Conservation (phyloP, 1,284 basidiomycete genomes). For the Neolentinus lepideus region DNA sequence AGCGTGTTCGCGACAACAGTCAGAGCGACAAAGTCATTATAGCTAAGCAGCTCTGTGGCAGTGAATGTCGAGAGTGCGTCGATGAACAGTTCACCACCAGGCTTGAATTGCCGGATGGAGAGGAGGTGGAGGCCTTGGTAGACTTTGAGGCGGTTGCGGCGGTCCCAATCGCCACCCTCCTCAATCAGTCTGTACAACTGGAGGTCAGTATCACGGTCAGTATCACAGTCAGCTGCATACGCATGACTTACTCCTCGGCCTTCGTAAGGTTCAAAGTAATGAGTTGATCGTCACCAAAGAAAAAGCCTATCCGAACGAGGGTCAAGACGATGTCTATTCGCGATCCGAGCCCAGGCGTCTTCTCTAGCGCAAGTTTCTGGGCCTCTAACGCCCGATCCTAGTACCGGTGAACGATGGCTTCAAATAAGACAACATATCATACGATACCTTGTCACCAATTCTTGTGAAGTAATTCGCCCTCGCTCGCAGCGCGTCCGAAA, state of each 20-base stretch:
- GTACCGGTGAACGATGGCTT: neutral
- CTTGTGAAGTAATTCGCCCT: slow-evolving; percentile 82
- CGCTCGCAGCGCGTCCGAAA: slow-evolving; percentile 83
- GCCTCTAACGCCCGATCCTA: slow-evolving; percentile 75
- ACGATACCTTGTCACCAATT: slow-evolving; percentile 87
- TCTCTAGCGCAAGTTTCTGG: slow-evolving; percentile 81
- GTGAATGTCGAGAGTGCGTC: slow-evolving; percentile 95
- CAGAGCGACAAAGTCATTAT: slow-evolving; percentile 88
- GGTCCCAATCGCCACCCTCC: slow-evolving; percentile 97
- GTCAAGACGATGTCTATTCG: slow-evolving; percentile 91
- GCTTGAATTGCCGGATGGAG: slow-evolving; percentile 81
- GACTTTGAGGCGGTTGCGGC: slow-evolving; percentile 93
- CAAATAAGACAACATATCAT: neutral
- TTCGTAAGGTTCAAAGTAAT: slow-evolving; percentile 71
- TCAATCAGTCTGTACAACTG: slow-evolving; percentile 68
- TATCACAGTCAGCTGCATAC: neutral
- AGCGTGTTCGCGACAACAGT: slow-evolving; percentile 81
- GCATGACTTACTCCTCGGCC: slow-evolving; percentile 67
- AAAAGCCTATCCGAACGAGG: slow-evolving; percentile 87
- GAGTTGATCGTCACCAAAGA: slow-evolving; percentile 79
- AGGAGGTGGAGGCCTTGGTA: slow-evolving; percentile 87
- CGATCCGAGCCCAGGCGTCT: slow-evolving; percentile 90
- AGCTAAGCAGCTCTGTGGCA: slow-evolving; percentile 83
- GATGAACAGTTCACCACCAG: slow-evolving; percentile 66
- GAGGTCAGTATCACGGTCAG: neutral